phyloP scores from a whole-genome alignment of 108 stramenopile genomes.

The Discostella stelligeroides region DNA sequence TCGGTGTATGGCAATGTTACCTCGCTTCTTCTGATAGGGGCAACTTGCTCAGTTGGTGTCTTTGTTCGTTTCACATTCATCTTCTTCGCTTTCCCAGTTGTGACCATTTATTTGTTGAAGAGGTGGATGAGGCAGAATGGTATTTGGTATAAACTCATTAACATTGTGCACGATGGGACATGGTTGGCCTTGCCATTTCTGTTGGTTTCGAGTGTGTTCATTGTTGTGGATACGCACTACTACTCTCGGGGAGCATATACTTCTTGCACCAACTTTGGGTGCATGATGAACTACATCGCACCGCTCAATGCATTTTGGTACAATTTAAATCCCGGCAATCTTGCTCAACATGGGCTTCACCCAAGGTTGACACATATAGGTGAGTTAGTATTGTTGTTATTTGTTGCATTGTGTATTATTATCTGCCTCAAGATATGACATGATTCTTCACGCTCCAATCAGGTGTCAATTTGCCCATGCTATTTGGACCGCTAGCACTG shows the following conservation, averaged over 20 bases:
- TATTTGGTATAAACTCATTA: constrained; percentile 7
- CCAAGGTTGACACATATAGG: constrained; percentile 68
- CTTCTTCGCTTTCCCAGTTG: constrained; percentile 66
- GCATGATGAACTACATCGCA: constrained; percentile 47
- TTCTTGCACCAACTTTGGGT: constrained; percentile 1
- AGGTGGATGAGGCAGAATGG: constrained; percentile 45
- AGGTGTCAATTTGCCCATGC: constrained; percentile 78
- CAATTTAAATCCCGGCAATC: constrained; percentile 68
- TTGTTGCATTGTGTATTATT: not conserved
- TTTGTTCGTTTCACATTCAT: constrained; percentile 81
- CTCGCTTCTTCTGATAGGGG: constrained; percentile 46
- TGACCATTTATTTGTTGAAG: constrained; percentile 41
- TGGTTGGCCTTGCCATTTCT: constrained; percentile 36
- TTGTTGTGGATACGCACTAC: constrained; percentile 48
- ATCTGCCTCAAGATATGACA: not conserved
- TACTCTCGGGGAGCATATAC: constrained; percentile 32
- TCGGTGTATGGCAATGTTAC: not conserved
- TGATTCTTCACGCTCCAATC: not conserved
- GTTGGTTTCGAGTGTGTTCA: constrained; percentile 29
- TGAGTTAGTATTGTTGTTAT: not conserved
- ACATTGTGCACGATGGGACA: constrained; percentile 9
- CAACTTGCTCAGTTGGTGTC: constrained; percentile 62
- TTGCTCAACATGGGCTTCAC: constrained; percentile 79
- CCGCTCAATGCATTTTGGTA: constrained; percentile 79
- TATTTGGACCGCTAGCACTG: constrained; percentile 71